Percentiles rank a stretch among this genome's conserved stretches.
Conservation (phyloP, 495 filamentous ascomycete genomes). For the Tuber calosporum region DNA sequence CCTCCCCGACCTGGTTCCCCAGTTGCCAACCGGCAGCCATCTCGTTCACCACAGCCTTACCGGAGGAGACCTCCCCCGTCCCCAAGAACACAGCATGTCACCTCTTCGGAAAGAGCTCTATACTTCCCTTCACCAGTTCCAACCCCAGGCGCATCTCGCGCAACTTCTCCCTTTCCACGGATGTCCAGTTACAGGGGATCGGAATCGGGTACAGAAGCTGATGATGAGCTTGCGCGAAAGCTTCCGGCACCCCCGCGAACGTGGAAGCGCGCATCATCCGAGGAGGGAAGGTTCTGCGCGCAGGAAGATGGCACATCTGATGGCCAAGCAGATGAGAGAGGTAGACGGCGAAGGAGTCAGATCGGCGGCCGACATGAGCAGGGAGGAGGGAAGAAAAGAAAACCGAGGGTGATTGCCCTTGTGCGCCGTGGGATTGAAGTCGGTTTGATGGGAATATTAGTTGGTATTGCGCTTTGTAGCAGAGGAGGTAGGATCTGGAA, state of each 20-base stretch:
- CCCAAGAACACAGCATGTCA: constrained; percentile 8
- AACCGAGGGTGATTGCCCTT: constrained; percentile 31
- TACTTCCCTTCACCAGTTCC: constrained; percentile 31
- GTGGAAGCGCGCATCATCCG: constrained; percentile 30
- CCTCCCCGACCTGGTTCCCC: constrained; percentile 26
- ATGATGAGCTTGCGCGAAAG: constrained; percentile 39
- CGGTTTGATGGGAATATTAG: constrained; percentile 33
- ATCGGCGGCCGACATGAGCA: constrained; percentile 2
- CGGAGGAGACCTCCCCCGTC: constrained; percentile 20
- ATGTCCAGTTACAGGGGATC: constrained; percentile 20
- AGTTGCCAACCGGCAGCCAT: constrained; percentile 23
- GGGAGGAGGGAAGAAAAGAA: constrained; percentile 21
- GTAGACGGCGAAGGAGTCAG: constrained; percentile 19
- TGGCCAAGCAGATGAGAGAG: constrained; percentile 26
- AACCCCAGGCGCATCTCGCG: constrained; percentile 29
- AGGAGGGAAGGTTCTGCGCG: constrained; percentile 31
- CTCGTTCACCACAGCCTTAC: constrained; percentile 39
- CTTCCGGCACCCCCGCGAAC: constrained; percentile 38
- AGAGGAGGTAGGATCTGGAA: constrained; percentile 31
- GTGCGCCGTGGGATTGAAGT: constrained; percentile 37
- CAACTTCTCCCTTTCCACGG: constrained; percentile 17
- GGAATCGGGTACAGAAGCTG: constrained; percentile 40
- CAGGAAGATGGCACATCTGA: constrained; percentile 27
- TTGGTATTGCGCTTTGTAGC: constrained; percentile 29
- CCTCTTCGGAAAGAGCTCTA: constrained; percentile 10